These are phyloP conservation scores for Leccinum angustisporum DNA, from an alignment of 1,284 basidiomycete genomes.

Conservation along the genomic window DNA sequence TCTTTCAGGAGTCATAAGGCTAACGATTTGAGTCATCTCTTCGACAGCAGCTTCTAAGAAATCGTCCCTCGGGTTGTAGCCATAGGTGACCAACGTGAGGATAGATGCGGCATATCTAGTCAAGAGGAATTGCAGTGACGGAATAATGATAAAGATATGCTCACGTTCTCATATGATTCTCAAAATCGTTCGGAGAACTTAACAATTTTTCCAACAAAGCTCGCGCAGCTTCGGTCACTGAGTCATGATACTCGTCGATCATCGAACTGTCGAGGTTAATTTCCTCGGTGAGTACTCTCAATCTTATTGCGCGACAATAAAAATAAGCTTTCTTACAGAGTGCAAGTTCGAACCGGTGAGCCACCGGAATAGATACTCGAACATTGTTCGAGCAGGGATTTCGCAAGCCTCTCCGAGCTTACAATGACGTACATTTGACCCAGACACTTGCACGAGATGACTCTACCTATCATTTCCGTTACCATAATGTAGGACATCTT, in stretches of 20 bases:
- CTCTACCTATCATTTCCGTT: conserved; percentile 16
- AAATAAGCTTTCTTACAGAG: conserved; percentile 14
- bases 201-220: conserved; percentile 15
- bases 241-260: conserved; percentile 16
- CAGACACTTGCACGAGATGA: conserved; percentile 21
- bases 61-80: conserved; percentile 19
- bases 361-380: conserved; percentile 23
- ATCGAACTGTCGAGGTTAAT: conserved; percentile 13
- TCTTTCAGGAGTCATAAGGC: conserved; percentile 23
- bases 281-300: conserved; percentile 24
- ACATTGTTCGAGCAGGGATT: conserved; percentile 25
- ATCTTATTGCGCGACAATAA: conserved; percentile 22
- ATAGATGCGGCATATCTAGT: conserved; percentile 22
- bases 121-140: neutral
- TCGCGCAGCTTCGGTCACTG: conserved; percentile 3
- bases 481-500: neutral
- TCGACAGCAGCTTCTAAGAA: conserved; percentile 17
- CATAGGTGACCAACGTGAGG: conserved; percentile 26
- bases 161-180: conserved; percentile 17
- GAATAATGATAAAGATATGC: neutral
- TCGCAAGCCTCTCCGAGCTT: conserved; percentile 24
- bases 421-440: conserved; percentile 25
- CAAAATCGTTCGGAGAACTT: conserved; percentile 10
- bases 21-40: conserved; percentile 12
- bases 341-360: conserved; percentile 9